Evolutionary conservation across 2,329 filamentous ascomycete genomes (phyloP), one percentile per base, ranked within the genome.

Genomic region (Rugonectria rugulosa): DNA sequence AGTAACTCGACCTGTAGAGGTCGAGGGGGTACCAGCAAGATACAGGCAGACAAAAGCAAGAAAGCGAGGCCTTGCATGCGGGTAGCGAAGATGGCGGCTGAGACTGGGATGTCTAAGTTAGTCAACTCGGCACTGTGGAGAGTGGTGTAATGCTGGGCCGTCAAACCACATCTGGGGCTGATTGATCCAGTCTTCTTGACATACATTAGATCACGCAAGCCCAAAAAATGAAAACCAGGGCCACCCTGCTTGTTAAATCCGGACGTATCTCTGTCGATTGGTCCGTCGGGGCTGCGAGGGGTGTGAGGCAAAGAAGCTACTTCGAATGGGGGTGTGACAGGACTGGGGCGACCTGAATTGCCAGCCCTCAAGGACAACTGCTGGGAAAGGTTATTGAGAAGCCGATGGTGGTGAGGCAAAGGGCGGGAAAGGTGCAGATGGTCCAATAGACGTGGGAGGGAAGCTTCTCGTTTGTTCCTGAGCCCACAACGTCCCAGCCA

Each of bases 181-280:
- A 62, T 57, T 57, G 56, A 53, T 46, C 52, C 42, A 59, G 55
- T 43, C 50, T 42, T 43, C 50, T 56, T 67, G 56, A 62, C 53
- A 43, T 57, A 63, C 57, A 57, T 58, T 29, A 67, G 65, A 67
- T 67, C 62, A 60, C 45, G 51, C 59, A 59, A 59, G 53, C 60
- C 52, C 20, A 53, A 52, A 50, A 59, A 47, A 50, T 61, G 57
- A 57, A 59, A 59, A 62, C 63, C 50, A 60, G 65, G 57, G 51
- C 56, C 44, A 61, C 44, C 64, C 58, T 68, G 62, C 47, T 53
- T 20, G 21, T 42, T 40, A 20, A 54, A 67, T 62, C 65, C 64
- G 37, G 48, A 47, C 37, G 32, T 58, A 62, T 65, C 60, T 64
- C 32, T 43, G 36, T 56, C 31, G 46, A 61, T 58, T 64, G 62